phyloP scores from a whole-genome alignment of 345 rosid genomes.

The Litchi chinensis region DNA sequence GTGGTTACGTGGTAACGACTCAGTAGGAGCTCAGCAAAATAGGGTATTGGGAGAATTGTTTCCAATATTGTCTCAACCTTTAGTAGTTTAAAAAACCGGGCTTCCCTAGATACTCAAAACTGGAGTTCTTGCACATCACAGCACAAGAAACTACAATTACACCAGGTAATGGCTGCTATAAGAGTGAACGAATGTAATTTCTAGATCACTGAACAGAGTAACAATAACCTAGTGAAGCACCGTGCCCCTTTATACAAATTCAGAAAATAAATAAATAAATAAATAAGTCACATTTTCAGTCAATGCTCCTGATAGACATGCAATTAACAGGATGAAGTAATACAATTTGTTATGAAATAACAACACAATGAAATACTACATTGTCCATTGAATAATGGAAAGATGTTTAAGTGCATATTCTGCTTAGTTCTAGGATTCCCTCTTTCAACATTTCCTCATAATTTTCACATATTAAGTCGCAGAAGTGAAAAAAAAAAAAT shows the following conservation, averaged over 20 bases:
- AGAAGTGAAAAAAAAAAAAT: neutral
- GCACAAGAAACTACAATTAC: neutral
- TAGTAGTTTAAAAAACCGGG: neutral
- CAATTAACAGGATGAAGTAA: neutral
- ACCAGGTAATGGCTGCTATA: neutral
- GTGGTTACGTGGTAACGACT: neutral
- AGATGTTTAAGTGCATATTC: neutral
- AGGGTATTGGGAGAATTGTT: neutral
- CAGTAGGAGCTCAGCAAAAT: neutral
- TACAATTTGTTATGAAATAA: neutral
- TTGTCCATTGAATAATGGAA: neutral
- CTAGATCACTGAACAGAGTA: neutral
- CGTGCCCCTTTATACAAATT: neutral
- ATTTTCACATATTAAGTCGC: neutral
- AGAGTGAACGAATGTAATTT: neutral
- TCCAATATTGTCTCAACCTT: neutral
- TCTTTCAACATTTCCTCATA: neutral
- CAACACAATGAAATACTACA: neutral
- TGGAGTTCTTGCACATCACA: neutral
- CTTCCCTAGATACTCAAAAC: neutral
- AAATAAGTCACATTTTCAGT: neutral
- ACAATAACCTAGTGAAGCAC: neutral
- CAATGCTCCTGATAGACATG: neutral
- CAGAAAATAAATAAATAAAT: neutral
- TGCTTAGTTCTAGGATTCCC: slow-evolving; percentile 1